Evolutionary conservation across 139 green algal genomes (phyloP).

Genomic region (Coelastrella sp.): DNA sequence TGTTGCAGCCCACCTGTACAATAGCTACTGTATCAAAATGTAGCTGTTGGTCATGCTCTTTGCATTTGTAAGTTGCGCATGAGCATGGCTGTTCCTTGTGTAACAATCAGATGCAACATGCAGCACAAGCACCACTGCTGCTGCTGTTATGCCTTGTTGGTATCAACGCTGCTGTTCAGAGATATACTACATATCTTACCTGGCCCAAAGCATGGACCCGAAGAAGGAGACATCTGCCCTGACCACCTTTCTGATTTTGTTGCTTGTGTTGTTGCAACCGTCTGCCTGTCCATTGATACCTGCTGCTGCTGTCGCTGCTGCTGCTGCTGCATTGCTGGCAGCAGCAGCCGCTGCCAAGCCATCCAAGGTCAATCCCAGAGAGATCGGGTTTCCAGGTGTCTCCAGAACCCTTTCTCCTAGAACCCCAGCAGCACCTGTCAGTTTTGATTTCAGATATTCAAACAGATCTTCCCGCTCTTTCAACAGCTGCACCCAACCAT

Average conservation of each 20-base stretch:
- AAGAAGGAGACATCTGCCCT: conserved; percentile 65
- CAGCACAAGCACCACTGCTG: background rate
- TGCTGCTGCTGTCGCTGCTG: background rate
- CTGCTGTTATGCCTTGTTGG: background rate
- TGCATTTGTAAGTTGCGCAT: background rate
- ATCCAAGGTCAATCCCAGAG: conserved; percentile 84
- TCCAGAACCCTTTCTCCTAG: conserved; percentile 81
- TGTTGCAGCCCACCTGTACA: too few species aligned
- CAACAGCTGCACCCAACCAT: conserved; percentile 78
- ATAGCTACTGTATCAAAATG: too few species aligned
- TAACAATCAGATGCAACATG: background rate
- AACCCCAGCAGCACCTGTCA: conserved; percentile 60
- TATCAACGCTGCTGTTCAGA: background rate
- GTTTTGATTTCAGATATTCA: conserved; percentile 58
- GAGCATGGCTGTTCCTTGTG: background rate
- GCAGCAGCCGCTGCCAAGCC: conserved; percentile 2
- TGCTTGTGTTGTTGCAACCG: background rate
- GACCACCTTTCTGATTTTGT: background rate
- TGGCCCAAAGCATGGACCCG: conserved; percentile 87
- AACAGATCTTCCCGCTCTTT: conserved; percentile 77
- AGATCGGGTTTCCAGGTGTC: conserved; percentile 94
- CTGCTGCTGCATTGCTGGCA: background rate
- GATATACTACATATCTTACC: conserved; percentile 26
- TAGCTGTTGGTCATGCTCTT: too few species aligned
- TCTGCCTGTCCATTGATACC: background rate